phyloP scores from a whole-genome alignment of 805 yeast species.

The Dipodascus albidus region DNA sequence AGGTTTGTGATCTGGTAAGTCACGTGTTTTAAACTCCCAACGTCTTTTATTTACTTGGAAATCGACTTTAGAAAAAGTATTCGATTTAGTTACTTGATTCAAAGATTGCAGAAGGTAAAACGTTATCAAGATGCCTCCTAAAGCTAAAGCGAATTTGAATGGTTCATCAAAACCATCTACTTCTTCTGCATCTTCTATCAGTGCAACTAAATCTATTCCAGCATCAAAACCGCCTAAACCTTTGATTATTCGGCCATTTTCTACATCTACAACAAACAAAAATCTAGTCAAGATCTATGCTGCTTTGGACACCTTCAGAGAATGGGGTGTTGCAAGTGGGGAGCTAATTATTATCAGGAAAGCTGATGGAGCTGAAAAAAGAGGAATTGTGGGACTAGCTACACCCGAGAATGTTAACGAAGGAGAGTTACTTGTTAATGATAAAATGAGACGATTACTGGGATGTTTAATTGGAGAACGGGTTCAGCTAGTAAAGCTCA shows the following conservation, averaged over 20 bases:
- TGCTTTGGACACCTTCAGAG: conserved; percentile 17
- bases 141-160: not conserved
- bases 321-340: conserved; percentile 20
- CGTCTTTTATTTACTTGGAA: too few relatives aligned
- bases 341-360: conserved; percentile 13
- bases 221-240: not conserved
- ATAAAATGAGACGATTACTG: conserved; percentile 29
- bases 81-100: too few relatives aligned
- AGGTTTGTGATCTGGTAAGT: too few relatives aligned
- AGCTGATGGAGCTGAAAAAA: conserved; percentile 4
- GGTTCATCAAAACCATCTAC: not conserved
- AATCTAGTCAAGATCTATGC: conserved; percentile 17
- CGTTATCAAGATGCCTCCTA: not conserved
- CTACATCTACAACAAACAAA: conserved; percentile 3
- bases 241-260: conserved; percentile 20
- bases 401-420: conserved; percentile 20
- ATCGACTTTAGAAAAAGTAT: too few relatives aligned
- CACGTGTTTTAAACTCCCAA: too few relatives aligned
- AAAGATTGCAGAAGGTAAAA: too few relatives aligned
- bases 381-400: conserved; percentile 16
- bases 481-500: conserved; percentile 34
- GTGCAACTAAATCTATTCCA: not conserved
- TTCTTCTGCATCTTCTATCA: not conserved
- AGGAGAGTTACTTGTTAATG: conserved; percentile 17
- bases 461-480: conserved; percentile 41